Evolutionary conservation across 164 flowering plant genomes (phyloP).

Genomic region (Magnolia changhungtana): DNA sequence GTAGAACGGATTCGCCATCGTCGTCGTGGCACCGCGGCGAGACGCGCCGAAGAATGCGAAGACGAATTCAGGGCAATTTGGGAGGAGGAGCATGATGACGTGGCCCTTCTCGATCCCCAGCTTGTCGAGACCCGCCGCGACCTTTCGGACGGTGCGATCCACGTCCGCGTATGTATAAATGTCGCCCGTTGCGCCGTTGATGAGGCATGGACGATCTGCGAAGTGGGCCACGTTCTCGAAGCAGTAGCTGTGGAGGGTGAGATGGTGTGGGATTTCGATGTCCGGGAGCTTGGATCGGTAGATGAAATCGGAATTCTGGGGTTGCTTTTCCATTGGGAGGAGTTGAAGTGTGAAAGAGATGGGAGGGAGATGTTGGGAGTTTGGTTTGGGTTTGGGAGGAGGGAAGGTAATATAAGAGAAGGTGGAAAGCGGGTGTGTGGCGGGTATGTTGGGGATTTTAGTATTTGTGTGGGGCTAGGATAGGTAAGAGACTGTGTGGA

Average conservation of each 20-base stretch:
- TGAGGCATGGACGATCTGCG: constrained; percentile 56
- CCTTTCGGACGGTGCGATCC: constrained; percentile 48
- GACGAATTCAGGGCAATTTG: constrained; percentile 73
- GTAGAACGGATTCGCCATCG: constrained; percentile 85
- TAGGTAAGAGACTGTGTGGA: background rate
- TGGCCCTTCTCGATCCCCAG: constrained; percentile 60
- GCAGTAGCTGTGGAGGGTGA: constrained; percentile 74
- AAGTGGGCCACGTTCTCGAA: constrained; percentile 59
- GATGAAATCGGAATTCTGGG: constrained; percentile 36
- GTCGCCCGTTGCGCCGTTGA: constrained; percentile 60
- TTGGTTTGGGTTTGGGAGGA: background rate
- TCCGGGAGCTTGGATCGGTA: constrained; percentile 86
- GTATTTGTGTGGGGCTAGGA: background rate
- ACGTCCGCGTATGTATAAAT: constrained; percentile 56
- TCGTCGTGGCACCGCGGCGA: constrained; percentile 53
- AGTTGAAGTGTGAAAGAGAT: background rate
- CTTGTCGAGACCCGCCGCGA: constrained; percentile 59
- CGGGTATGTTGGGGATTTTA: background rate
- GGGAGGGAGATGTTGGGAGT: background rate
- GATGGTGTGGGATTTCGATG: constrained; percentile 72
- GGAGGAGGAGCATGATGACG: constrained; percentile 77
- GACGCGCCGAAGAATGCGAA: constrained; percentile 85
- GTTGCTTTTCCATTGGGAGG: background rate
- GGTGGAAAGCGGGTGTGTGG: background rate
- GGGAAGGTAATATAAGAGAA: constrained; percentile 12